Evolutionary conservation across 345 rosid genomes (phyloP).

Genomic region (Populus pruinosa): DNA sequence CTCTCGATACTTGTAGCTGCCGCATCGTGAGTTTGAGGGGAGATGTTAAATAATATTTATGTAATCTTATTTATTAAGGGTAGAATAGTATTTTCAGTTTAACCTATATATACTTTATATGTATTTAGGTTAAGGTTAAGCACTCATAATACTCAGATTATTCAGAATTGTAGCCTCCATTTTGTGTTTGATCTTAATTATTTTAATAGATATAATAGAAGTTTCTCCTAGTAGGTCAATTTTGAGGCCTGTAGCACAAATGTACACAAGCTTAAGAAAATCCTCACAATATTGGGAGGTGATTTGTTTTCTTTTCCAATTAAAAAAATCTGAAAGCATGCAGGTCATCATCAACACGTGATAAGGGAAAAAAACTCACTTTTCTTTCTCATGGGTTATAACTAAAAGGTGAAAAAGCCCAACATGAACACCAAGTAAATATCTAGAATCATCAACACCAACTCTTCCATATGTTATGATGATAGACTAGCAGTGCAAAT

Average conservation of each 20-base stretch:
- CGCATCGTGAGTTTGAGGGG: too few relatives aligned
- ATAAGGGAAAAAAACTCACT: slow-evolving; percentile 44
- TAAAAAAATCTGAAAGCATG: neutral
- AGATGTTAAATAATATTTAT: too few relatives aligned
- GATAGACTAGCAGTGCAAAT: slow-evolving; percentile 50
- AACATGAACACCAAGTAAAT: slow-evolving; percentile 90
- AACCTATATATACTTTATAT: too few relatives aligned
- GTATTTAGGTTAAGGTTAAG: too few relatives aligned
- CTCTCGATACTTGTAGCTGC: too few relatives aligned
- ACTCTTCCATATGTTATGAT: slow-evolving; percentile 94
- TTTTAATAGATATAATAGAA: slow-evolving; percentile 53
- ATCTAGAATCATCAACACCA: slow-evolving; percentile 93
- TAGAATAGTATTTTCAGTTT: too few relatives aligned
- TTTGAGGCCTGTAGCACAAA: slow-evolving; percentile 64
- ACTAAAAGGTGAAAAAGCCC: slow-evolving; percentile 88
- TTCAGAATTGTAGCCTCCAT: too few relatives aligned
- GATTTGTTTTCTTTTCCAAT: neutral
- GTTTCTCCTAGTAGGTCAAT: slow-evolving; percentile 97
- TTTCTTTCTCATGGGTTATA: slow-evolving; percentile 85
- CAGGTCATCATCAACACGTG: neutral
- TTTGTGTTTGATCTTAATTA: too few relatives aligned
- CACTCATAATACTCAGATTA: too few relatives aligned
- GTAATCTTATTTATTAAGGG: too few relatives aligned
- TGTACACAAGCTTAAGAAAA: slow-evolving; percentile 7
- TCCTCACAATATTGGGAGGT: neutral